Evolutionary conservation across 129 eudicot species (phyloP).

Genomic region (Erigeron canadensis): DNA sequence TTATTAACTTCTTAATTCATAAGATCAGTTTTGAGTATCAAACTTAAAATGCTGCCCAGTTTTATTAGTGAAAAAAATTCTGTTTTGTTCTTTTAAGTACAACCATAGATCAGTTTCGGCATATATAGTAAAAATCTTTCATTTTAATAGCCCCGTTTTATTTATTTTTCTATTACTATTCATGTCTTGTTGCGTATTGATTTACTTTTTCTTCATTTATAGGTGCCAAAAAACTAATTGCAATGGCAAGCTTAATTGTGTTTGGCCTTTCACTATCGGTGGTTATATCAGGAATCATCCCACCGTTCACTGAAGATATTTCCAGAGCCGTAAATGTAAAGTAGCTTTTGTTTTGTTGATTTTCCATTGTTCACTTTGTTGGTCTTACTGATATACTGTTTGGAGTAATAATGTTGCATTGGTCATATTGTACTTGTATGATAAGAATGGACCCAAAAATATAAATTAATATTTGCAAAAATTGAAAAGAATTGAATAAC

Average conservation of each 20-base stretch:
- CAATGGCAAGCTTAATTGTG: constrained; percentile 46
- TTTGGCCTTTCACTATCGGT: constrained; percentile 59
- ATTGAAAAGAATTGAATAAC: too few relatives aligned
- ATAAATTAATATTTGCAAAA: constrained; percentile 5
- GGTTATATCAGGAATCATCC: constrained; percentile 54
- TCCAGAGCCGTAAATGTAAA: constrained; percentile 94
- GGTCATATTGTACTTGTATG: constrained; percentile 5
- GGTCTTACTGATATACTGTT: background rate
- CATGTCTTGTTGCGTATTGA: background rate
- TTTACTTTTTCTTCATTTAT: constrained; percentile 16
- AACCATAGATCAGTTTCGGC: background rate
- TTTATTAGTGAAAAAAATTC: background rate
- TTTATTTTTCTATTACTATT: background rate
- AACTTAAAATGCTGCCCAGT: constrained; percentile 4
- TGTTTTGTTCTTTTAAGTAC: background rate
- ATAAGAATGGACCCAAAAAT: background rate
- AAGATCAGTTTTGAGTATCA: constrained; percentile 8
- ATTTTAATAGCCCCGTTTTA: background rate
- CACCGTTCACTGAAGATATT: constrained; percentile 73
- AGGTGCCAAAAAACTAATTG: constrained; percentile 71
- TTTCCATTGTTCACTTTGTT: constrained; percentile 20
- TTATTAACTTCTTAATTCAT: background rate
- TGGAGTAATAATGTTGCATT: background rate
- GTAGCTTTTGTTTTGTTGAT: constrained; percentile 4
- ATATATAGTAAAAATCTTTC: constrained; percentile 1